Conservation (phyloP, 306 rosid species). For the Parietaria judaica region DNA sequence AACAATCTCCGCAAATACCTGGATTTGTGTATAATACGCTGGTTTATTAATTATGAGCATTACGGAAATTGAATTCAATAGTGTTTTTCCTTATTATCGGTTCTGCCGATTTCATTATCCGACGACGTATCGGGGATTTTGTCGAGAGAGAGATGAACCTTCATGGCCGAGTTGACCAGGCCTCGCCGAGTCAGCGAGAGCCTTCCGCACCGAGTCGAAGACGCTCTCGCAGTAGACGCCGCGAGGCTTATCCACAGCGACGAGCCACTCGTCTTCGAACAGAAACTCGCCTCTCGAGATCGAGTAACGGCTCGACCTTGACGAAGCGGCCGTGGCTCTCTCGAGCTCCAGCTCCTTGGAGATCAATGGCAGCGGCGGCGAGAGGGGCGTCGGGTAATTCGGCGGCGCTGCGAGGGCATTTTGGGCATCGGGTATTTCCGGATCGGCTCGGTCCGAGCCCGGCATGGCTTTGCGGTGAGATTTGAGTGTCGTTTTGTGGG, state of each 20-base stretch:
- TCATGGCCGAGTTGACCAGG: conserved; percentile 12
- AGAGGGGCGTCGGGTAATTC: conserved; percentile 60
- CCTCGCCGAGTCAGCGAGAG: conserved; percentile 25
- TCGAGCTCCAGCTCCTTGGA: conserved; percentile 65
- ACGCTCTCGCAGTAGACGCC: conserved; percentile 77
- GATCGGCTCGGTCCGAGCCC: conserved; percentile 7
- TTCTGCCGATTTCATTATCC: no score
- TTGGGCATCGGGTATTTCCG: conserved; percentile 21
- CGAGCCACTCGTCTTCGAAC: conserved; percentile 59
- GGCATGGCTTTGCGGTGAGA: conserved; percentile 30
- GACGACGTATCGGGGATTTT: no score
- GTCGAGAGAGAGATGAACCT: no score
- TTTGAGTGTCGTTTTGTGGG: conserved; percentile 13
- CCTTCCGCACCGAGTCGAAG: conserved; percentile 39
- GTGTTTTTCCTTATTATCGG: no score
- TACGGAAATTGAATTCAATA: no score
- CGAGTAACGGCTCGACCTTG: conserved; percentile 48
- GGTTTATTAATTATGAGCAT: no score
- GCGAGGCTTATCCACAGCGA: conserved; percentile 68
- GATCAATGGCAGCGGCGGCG: conserved; percentile 59
- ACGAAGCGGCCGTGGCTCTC: conserved; percentile 62
- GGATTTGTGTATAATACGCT: no score
- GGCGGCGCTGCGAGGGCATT: conserved; percentile 14
- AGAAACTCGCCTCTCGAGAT: conserved; percentile 39
- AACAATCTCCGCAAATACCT: no score